These are phyloP conservation scores for Waltergamsia citrina DNA, from an alignment of 2,329 filamentous ascomycete genomes.

Conservation along the genomic window DNA sequence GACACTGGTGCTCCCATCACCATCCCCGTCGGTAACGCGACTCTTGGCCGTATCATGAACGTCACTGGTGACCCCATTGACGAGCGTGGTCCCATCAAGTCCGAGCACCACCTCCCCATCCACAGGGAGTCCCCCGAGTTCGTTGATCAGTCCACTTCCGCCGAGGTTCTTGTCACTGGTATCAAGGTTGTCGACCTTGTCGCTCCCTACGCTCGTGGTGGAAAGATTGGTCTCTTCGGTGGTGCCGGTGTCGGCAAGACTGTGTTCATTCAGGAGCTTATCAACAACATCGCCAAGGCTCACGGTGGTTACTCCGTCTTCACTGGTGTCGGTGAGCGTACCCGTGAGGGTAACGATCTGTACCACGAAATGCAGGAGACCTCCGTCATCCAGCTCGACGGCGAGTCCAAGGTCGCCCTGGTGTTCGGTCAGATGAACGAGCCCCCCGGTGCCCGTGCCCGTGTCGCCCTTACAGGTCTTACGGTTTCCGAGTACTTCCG, in stretches of 20 bases:
- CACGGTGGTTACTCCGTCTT: constrained; percentile 99
- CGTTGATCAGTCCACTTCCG: constrained; percentile 89
- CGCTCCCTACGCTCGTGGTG: constrained; percentile 98
- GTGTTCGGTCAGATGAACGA: constrained; percentile 99
- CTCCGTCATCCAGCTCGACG: constrained; percentile 97
- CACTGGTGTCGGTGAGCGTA: constrained; percentile 99
- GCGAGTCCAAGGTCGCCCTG: constrained; percentile 97
- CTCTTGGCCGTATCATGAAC: constrained; percentile 99
- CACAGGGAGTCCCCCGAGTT: constrained; percentile 91
- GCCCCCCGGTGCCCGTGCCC: constrained; percentile 97
- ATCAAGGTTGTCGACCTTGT: constrained; percentile 99
- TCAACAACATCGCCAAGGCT: constrained; percentile 99
- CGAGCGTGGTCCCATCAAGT: constrained; percentile 97
- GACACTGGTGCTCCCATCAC: constrained; percentile 95
- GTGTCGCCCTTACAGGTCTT: constrained; percentile 88
- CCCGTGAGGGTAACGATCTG: constrained; percentile 99
- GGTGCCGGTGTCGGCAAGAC: constrained; percentile 99
- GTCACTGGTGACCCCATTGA: constrained; percentile 99
- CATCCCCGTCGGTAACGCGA: constrained; percentile 88
- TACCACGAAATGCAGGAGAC: constrained; percentile 99
- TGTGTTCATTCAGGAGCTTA: constrained; percentile 99
- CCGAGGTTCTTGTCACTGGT: constrained; percentile 95
- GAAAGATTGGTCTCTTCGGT: constrained; percentile 99
- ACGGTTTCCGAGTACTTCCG: constrained; percentile 80
- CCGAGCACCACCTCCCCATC: constrained; percentile 77